Evolutionary conservation across 306 rosid species (phyloP), one percentile per base, ranked within the genome.

Genomic region (Lotus japonicus): DNA sequence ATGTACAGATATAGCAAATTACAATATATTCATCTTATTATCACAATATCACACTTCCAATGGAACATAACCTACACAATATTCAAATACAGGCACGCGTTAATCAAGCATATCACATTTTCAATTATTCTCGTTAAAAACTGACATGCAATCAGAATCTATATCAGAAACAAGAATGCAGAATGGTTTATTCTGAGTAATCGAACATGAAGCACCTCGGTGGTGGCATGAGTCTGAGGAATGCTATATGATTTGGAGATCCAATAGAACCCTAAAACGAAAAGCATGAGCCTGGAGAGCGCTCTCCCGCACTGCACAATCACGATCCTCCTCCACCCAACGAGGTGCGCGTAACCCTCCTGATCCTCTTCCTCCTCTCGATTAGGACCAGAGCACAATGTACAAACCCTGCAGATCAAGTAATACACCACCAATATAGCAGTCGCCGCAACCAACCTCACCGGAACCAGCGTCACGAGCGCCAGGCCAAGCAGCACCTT

Each of bases 201-300:
- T 64, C 11, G 0, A 45, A 26, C 3, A 18, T 1, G 23, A 72
- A 62, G 33, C 64, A 92, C 91, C 86, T 86, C 77, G 39, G 73
- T 5, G 66, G 53, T 2, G 63, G 71, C 11, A 11, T 26, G 53
- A 10, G 46, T 4, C 36, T 23, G 21, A 0, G 81, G 77, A 78
- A 72, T 50, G 18, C 68, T 75, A 69, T 71, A 51, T 0, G 76
- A 75, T 55, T 77, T 81, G 5, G 51, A 13, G 72, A 92, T 90
- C 98, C 97, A 90, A 85, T 90, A 92, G 76, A 92, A 92, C 68
- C 98, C 98, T 31, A 92, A 21, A 52, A 90, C 35, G 63, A 88
- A 83, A 26, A 92, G 88, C 83, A 92, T 15, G 39, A 50, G 45
- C 77, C 98, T 92, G 18, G 97, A 63, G 12, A 88, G 73, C 13